Evolutionary conservation across 305 asterid species (phyloP), one percentile per base, ranked within the genome.

Genomic region (Fraxinus angustifolia): DNA sequence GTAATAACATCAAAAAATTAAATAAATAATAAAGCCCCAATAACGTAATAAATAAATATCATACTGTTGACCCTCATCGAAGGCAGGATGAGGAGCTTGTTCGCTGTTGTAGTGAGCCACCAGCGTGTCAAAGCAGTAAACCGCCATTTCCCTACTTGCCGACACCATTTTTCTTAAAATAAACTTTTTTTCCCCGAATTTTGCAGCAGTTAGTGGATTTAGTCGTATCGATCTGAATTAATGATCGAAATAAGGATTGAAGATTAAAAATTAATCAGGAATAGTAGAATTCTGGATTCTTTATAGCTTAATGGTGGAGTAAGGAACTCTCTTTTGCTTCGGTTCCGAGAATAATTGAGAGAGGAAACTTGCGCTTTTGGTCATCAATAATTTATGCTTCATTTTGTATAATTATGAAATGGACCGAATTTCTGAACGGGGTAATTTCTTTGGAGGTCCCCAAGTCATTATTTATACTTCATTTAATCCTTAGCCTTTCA

Each of bases 91-190:
- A 65, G 96, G 99, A 80, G 92, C 87, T 65, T 91, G 89, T 76
- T 92, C 94, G 81, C 84, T 78, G 84, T 91, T 95, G 88, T 90
- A 95, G 90, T 95, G 98, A 79, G 98, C 94, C 80, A 95, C 93
- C 84, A 95, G 90, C 40, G 97, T 91, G 85, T 95, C 98, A 85
- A 95, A 95, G 89, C 99, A 95, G 88, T 88, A 95, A 60, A 91
- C 95, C 80, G 83, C 99, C 98, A 94, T 92, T 79, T 95, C 99
- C 79, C 88, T 90, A 76, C 91, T 96, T 78, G 99, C 99, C 81
- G 97, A 90, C 91, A 94, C 98, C 99, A 96, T 95, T 36, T 70
- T 87, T 35, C 23, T n/a, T 17, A 14, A 16, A 48, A 12, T 48
- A 14, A 45, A 14, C 4, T 14, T 14, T 45, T 11, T 48, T 65